These are phyloP conservation scores for Saccharomycopsis javanensis DNA, from an alignment of 805 yeast genomes.

Conservation along the genomic window DNA sequence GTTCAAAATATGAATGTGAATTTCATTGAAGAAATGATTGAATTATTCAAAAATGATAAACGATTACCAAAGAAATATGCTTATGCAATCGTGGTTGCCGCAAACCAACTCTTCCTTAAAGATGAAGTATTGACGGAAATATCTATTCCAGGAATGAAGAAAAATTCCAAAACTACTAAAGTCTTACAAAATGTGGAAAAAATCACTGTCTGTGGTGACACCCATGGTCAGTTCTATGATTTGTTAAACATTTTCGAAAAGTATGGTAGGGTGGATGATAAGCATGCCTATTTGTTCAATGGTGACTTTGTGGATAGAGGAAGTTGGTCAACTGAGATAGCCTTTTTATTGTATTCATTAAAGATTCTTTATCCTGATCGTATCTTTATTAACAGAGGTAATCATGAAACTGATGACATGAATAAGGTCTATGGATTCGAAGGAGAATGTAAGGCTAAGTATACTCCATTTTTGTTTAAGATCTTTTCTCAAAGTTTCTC, in stretches of 20 bases:
- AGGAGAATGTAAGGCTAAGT: constrained; percentile 90
- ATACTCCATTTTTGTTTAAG: constrained; percentile 66
- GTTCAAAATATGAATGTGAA: constrained; percentile 36
- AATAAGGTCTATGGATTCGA: constrained; percentile 93
- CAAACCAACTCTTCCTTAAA: constrained; percentile 46
- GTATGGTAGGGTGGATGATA: constrained; percentile 59
- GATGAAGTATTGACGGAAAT: constrained; percentile 78
- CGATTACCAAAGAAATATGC: constrained; percentile 74
- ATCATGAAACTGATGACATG: constrained; percentile 96
- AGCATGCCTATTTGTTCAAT: constrained; percentile 77
- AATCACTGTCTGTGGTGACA: constrained; percentile 91
- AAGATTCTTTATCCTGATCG: constrained; percentile 66
- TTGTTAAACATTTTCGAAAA: constrained; percentile 65
- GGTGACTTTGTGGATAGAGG: constrained; percentile 99
- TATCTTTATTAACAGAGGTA: constrained; percentile 80
- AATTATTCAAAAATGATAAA: constrained; percentile 63
- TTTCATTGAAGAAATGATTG: constrained; percentile 58
- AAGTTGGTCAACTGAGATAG: constrained; percentile 97
- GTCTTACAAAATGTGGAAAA: constrained; percentile 30
- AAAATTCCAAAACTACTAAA: constrained; percentile 10
- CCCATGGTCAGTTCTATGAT: constrained; percentile 95
- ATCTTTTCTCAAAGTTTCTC: constrained; percentile 83
- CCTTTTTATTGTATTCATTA: constrained; percentile 64
- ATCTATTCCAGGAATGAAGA: constrained; percentile 26
- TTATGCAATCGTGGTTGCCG: constrained; percentile 69